Evolutionary conservation across 148 eudicot genomes (phyloP).

Genomic region (Camellia sinensis): DNA sequence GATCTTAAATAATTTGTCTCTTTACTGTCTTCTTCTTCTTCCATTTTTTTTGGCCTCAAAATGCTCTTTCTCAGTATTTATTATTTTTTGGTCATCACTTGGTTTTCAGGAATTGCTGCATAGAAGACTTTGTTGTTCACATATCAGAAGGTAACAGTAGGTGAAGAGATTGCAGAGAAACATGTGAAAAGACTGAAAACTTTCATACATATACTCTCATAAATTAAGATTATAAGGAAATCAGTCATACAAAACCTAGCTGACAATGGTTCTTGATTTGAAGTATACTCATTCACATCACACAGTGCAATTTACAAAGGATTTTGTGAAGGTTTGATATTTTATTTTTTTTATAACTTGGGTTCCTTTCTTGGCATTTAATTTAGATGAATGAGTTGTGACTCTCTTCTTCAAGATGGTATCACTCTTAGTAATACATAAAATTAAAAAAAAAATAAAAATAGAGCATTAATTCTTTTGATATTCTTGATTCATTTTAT

Average conservation of each 20-base stretch:
- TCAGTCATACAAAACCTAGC: conserved; percentile 25
- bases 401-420: conserved; percentile 32
- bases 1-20: background rate
- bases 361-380: conserved; percentile 40
- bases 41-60: background rate
- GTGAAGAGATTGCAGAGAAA: conserved; percentile 26
- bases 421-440: conserved; percentile 20
- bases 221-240: conserved; percentile 32
- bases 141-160: conserved; percentile 34
- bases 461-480: conserved; percentile 29
- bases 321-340: conserved; percentile 35
- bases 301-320: conserved; percentile 21
- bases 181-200: conserved; percentile 21
- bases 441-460: conserved; percentile 23
- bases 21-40: background rate
- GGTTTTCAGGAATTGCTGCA: conserved; percentile 62
- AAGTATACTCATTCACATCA: conserved; percentile 12
- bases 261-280: conserved; percentile 22
- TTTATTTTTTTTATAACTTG: conserved; percentile 24
- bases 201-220: conserved; percentile 27
- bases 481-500: conserved; percentile 16
- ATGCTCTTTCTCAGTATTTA: background rate
- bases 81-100: conserved; percentile 8
- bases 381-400: conserved; percentile 44
- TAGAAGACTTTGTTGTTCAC: conserved; percentile 37